Percentiles rank a stretch among this genome's conserved stretches.
These are phyloP conservation scores for Venturia oleaginea DNA, from an alignment of 2,329 filamentous ascomycete species.

Conservation along the genomic window DNA sequence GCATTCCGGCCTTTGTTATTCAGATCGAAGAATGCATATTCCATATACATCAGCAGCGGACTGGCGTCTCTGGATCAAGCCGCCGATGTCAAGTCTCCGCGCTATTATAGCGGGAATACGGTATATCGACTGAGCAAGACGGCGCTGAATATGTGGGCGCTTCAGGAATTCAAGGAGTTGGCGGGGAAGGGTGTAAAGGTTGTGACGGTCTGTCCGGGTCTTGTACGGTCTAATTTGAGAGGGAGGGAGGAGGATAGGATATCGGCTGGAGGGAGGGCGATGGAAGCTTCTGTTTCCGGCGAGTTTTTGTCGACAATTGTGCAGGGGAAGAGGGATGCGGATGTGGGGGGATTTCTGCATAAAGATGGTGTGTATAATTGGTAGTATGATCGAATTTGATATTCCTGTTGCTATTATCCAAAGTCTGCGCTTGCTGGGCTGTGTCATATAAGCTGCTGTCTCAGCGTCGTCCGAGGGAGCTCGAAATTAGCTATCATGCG, in stretches of 20 bases:
- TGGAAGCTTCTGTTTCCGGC: conserved; percentile 20
- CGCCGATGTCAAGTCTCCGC: conserved; percentile 21
- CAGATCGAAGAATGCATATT: conserved; percentile 22
- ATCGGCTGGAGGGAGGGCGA: conserved; percentile 10
- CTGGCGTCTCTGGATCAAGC: conserved; percentile 28
- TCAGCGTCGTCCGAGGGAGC: neutral
- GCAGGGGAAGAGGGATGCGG: conserved; percentile 22
- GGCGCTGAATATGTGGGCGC: conserved; percentile 31
- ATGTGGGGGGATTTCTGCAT: conserved; percentile 24
- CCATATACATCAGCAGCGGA: conserved; percentile 32
- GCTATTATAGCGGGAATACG: conserved; percentile 24
- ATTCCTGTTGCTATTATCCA: neutral
- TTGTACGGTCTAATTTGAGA: conserved; percentile 24
- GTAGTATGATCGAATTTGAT: neutral
- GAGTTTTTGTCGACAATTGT: conserved; percentile 21
- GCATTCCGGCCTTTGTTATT: conserved; percentile 24
- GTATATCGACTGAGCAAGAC: conserved; percentile 35
- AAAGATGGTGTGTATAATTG: conserved; percentile 19
- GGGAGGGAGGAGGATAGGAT: conserved; percentile 19
- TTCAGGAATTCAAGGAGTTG: conserved; percentile 10
- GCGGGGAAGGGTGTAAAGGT: conserved; percentile 18
- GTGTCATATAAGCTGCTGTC: neutral
- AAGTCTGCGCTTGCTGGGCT: neutral
- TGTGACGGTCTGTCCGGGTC: conserved; percentile 23
- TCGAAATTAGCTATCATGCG: neutral